Evolutionary conservation across 169 alveolate species (phyloP).

Genomic region (Eimeria maxima): DNA sequence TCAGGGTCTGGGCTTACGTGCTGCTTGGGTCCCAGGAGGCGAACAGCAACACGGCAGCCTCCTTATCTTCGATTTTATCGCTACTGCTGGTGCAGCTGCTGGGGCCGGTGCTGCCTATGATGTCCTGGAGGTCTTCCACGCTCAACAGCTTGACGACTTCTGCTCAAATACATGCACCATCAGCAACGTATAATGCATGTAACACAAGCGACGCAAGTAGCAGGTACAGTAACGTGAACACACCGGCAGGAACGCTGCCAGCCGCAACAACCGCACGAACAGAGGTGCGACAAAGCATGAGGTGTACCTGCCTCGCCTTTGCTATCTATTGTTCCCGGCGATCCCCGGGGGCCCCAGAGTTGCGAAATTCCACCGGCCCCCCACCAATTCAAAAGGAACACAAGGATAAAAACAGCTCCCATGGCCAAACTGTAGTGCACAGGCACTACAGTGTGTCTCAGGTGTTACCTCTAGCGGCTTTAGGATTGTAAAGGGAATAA

Average conservation of each 20-base stretch:
- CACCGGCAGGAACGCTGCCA: neutral
- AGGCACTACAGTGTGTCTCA: too few species aligned
- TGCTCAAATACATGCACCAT: slow-evolving; percentile 1
- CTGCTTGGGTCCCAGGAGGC: slow-evolving; percentile 66
- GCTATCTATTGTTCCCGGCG: neutral
- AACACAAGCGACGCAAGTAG: neutral
- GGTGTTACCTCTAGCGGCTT: neutral
- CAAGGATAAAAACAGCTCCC: neutral
- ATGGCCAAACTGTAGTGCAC: slow-evolving; percentile 6
- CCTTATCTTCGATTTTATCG: neutral
- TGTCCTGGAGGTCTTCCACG: slow-evolving; percentile 44
- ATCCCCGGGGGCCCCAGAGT: neutral
- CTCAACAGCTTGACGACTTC: slow-evolving; percentile 7
- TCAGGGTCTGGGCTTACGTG: slow-evolving; percentile 32
- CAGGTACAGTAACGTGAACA: neutral
- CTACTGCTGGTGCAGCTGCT: slow-evolving; percentile 39
- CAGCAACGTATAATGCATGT: neutral
- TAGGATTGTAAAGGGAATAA: neutral
- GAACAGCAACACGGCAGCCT: slow-evolving; percentile 64
- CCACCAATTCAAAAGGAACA: slow-evolving; percentile 32
- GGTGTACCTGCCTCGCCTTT: neutral
- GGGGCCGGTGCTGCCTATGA: slow-evolving; percentile 30
- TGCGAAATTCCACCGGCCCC: neutral
- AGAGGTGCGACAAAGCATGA: neutral
- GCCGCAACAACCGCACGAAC: neutral